Conservation (phyloP, 495 filamentous ascomycete species). For the Chaetomidium leptoderma region DNA sequence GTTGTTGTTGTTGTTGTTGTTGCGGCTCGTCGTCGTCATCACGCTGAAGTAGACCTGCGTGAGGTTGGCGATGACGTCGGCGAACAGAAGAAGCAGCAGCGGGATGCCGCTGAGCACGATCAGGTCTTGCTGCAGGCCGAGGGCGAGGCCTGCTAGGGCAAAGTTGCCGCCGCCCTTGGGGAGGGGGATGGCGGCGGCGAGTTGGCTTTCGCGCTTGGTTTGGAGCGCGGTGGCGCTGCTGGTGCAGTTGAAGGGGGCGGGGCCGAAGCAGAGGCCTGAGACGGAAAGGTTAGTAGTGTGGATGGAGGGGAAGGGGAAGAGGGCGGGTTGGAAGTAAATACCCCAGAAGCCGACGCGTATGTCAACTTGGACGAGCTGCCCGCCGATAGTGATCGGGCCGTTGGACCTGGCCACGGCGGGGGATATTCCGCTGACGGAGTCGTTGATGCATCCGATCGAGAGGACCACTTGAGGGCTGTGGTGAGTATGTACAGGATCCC, state of each 20-base stretch:
- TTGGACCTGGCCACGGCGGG: slow-evolving; percentile 22
- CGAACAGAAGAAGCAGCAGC: slow-evolving; percentile 20
- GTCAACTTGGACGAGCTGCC: slow-evolving; percentile 11
- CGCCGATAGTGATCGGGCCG: slow-evolving; percentile 18
- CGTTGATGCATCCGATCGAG: slow-evolving; percentile 21
- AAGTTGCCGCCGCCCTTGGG: slow-evolving; percentile 22
- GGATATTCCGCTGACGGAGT: slow-evolving; percentile 21
- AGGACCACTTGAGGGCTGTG: slow-evolving; percentile 20
- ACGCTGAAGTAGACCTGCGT: slow-evolving; percentile 25
- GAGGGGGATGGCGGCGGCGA: slow-evolving; percentile 11
- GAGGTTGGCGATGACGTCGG: slow-evolving; percentile 21
- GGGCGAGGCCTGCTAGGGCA: slow-evolving; percentile 19
- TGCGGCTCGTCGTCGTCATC: too few species aligned
- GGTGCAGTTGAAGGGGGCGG: slow-evolving; percentile 21
- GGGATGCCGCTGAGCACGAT: slow-evolving; percentile 23
- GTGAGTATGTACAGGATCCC: not conserved
- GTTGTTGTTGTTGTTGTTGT: too few species aligned
- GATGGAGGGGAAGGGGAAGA: not conserved
- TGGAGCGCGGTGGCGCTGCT: slow-evolving; percentile 5
- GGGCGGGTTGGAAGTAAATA: slow-evolving; percentile 1
- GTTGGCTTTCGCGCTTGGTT: slow-evolving; percentile 7
- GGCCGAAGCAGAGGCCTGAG: slow-evolving; percentile 28
- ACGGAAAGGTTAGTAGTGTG: not conserved
- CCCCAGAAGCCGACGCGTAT: slow-evolving; percentile 29
- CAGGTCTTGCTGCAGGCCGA: slow-evolving; percentile 23